These are phyloP conservation scores for Phytopythium cucurbitacearum DNA, from an alignment of 352 stramenopile genomes.

Conservation along the genomic window DNA sequence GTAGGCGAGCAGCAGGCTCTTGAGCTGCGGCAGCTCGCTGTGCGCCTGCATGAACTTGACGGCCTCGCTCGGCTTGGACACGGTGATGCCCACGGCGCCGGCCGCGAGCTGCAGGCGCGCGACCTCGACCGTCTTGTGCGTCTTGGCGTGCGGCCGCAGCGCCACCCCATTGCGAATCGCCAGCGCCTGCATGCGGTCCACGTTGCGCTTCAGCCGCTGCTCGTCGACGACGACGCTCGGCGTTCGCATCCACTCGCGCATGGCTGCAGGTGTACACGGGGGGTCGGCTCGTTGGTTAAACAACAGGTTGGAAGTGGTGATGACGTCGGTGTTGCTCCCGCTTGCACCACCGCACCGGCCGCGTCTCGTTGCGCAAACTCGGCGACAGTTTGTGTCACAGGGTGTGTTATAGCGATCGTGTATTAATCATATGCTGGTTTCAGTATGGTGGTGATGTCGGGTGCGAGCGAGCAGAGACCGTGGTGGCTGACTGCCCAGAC, in stretches of 20 bases:
- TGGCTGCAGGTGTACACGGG: slow-evolving; percentile 1
- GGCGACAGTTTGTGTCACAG: no score
- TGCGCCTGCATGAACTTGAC: slow-evolving; percentile 48
- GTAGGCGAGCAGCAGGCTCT: slow-evolving; percentile 60
- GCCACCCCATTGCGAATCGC: slow-evolving; percentile 37
- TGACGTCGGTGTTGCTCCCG: no score
- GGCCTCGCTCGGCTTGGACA: slow-evolving; percentile 67
- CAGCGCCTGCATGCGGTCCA: slow-evolving; percentile 62
- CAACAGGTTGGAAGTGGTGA: neutral
- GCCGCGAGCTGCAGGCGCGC: slow-evolving; percentile 42
- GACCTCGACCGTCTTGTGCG: slow-evolving; percentile 76
- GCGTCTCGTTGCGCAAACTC: no score
- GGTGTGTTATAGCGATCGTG: no score
- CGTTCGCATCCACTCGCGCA: slow-evolving; percentile 55
- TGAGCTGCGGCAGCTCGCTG: slow-evolving; percentile 30
- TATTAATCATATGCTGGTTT: no score
- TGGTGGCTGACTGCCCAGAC: no score
- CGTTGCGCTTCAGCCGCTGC: slow-evolving; percentile 48
- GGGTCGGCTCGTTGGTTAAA: neutral
- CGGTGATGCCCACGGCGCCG: slow-evolving; percentile 54
- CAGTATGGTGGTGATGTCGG: no score
- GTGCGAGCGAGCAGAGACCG: no score
- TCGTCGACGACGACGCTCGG: slow-evolving; percentile 65
- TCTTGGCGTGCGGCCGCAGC: slow-evolving; percentile 69
- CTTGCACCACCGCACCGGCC: no score